phyloP scores from a whole-genome alignment of 2,329 filamentous ascomycete genomes.

The Neonectria hederae region DNA sequence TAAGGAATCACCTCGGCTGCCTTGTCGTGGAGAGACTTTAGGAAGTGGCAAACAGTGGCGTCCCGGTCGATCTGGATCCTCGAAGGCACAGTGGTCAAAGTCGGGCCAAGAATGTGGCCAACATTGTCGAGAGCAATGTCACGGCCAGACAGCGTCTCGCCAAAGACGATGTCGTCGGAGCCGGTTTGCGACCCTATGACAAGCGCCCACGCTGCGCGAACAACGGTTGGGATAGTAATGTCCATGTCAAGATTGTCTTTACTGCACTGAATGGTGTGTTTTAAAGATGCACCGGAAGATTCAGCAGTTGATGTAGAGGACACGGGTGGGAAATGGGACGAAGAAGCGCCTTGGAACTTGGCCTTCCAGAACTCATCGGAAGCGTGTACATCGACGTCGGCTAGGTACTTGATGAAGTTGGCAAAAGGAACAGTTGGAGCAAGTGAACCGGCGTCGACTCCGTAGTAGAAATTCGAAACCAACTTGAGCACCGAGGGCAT shows the following conservation, averaged over 20 bases:
- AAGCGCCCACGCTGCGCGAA: slow-evolving; percentile 32
- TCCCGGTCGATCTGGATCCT: slow-evolving; percentile 19
- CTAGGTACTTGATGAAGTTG: slow-evolving; percentile 31
- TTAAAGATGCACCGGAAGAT: neutral
- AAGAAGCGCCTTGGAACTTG: slow-evolving; percentile 9
- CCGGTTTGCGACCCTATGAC: slow-evolving; percentile 18
- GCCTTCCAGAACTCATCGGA: slow-evolving; percentile 29
- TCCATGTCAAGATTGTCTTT: slow-evolving; percentile 3
- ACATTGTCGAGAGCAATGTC: slow-evolving; percentile 24
- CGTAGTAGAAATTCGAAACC: slow-evolving; percentile 18
- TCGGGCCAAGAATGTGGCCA: slow-evolving; percentile 28
- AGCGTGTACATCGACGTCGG: slow-evolving; percentile 6
- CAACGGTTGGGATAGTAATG: slow-evolving; percentile 21
- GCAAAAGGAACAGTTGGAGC: neutral
- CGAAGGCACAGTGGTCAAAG: slow-evolving; percentile 26
- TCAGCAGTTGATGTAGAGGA: neutral
- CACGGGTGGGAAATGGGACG: slow-evolving; percentile 23
- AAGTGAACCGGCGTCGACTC: neutral
- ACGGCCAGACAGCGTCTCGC: slow-evolving; percentile 29
- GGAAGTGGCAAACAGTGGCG: slow-evolving; percentile 1
- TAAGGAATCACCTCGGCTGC: slow-evolving; percentile 22
- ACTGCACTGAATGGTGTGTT: slow-evolving; percentile 5
- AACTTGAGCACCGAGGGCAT: slow-evolving; percentile 30
- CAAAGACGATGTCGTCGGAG: slow-evolving; percentile 31
- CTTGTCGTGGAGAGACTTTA: slow-evolving; percentile 46